A percentile compares a stretch with the other conserved stretches of the same genome.
These are phyloP conservation scores for Yamadazyma takamatsuzukensis DNA, from an alignment of 805 yeast species.

Conservation along the genomic window DNA sequence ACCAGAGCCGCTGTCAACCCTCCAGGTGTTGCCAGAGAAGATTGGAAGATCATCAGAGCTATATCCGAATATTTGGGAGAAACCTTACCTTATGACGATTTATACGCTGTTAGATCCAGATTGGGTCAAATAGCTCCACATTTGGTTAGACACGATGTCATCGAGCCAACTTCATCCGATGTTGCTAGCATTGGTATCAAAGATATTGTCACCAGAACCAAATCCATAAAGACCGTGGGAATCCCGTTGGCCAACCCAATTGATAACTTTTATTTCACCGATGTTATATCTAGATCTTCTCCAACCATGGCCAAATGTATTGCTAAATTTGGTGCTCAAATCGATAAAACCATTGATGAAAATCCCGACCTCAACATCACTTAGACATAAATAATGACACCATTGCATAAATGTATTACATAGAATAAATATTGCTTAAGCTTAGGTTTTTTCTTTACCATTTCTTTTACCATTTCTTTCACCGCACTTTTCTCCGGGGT, in stretches of 20 bases:
- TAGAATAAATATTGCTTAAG: neutral
- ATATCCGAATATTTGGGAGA: constrained; percentile 71
- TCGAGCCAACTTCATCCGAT: constrained; percentile 64
- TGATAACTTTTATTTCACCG: constrained; percentile 83
- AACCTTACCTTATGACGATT: constrained; percentile 73
- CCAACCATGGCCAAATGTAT: constrained; percentile 90
- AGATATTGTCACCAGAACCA: constrained; percentile 37
- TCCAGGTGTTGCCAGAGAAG: constrained; percentile 88
- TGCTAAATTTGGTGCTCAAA: constrained; percentile 62
- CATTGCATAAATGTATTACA: constrained; percentile 1
- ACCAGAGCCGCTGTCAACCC: constrained; percentile 86
- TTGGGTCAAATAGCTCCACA: constrained; percentile 78
- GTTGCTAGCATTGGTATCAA: constrained; percentile 56
- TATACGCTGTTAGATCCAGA: constrained; percentile 63
- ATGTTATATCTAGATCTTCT: constrained; percentile 80
- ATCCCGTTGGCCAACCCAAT: constrained; percentile 64
- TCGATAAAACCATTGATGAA: constrained; percentile 54
- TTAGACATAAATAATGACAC: neutral
- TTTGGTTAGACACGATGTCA: constrained; percentile 66
- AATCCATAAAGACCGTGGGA: constrained; percentile 36
- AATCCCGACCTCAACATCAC: constrained; percentile 38
- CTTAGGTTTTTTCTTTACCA: too few species aligned
- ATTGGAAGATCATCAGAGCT: constrained; percentile 85
- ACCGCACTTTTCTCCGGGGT: too few species aligned
- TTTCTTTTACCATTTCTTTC: too few species aligned